A percentile compares a stretch with the other conserved stretches of the same genome.
Evolutionary conservation across 73 alveolate genomes (phyloP).

Genomic region (Paramecium tetraurelia): DNA sequence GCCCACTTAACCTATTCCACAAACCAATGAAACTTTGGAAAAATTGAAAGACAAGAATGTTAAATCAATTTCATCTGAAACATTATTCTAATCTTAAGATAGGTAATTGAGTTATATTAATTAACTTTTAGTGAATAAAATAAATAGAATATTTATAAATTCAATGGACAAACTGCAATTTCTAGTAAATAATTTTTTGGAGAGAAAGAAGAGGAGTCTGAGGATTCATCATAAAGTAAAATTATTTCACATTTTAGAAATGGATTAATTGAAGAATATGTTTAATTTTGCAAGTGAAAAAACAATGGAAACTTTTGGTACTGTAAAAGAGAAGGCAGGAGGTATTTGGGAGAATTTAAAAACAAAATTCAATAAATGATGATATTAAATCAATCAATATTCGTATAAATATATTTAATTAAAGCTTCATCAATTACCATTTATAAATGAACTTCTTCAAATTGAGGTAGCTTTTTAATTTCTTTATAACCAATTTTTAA

Average conservation of each 20-base stretch:
- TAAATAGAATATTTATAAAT: neutral
- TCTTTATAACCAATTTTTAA: slow-evolving; percentile 24
- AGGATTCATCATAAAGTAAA: slow-evolving; percentile 30
- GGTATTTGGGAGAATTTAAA: slow-evolving; percentile 1
- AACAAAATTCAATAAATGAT: neutral
- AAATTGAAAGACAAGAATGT: slow-evolving; percentile 32
- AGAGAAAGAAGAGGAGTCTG: neutral
- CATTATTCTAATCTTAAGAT: neutral
- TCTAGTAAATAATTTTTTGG: slow-evolving; percentile 27
- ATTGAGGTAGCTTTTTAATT: neutral
- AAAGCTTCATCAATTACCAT: neutral
- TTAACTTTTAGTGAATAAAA: neutral
- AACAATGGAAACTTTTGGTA: slow-evolving; percentile 9
- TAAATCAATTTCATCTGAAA: slow-evolving; percentile 18
- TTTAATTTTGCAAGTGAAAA: slow-evolving; percentile 19
- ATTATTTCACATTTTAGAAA: neutral
- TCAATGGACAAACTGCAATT: slow-evolving; percentile 22
- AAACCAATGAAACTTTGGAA: slow-evolving; percentile 24
- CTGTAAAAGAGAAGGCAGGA: slow-evolving; percentile 35
- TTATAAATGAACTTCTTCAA: slow-evolving; percentile 40
- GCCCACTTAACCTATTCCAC: neutral
- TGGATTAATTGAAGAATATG: neutral
- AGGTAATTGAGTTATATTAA: neutral
- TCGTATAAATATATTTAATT: neutral
- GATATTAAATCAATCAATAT: neutral